Evolutionary conservation across 345 rosid species (phyloP).

Genomic region (Cardamine resedifolia): DNA sequence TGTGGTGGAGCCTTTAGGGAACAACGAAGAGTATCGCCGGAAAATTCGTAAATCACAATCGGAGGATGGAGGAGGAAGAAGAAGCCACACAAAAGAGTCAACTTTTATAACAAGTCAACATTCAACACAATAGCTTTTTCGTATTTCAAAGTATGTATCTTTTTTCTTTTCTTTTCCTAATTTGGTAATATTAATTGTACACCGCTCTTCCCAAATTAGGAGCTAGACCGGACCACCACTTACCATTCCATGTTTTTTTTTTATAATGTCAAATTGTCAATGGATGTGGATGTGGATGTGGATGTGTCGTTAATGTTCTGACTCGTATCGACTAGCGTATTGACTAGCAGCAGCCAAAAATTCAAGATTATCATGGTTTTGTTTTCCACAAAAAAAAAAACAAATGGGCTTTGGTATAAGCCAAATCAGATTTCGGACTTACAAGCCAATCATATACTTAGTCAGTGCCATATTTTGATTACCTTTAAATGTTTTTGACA

Average conservation of each 20-base stretch:
- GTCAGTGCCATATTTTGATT: not conserved
- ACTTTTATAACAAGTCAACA: conserved; percentile 6
- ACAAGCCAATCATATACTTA: not conserved
- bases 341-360: not conserved
- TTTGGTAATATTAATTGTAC: not conserved
- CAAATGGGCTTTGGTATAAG: not conserved
- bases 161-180: not conserved
- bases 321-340: not conserved
- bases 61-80: conserved; percentile 14
- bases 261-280: not conserved
- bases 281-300: not conserved
- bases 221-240: conserved; percentile 11
- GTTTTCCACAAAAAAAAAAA: not conserved
- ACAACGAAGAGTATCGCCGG: conserved; percentile 55
- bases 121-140: not conserved
- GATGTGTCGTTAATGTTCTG: not conserved
- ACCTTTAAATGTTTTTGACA: not conserved
- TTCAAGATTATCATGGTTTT: not conserved
- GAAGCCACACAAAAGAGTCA: conserved; percentile 14
- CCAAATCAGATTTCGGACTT: not conserved
- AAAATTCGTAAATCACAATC: not conserved
- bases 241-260: not conserved
- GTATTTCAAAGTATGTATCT: not conserved
- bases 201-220: conserved; percentile 4
- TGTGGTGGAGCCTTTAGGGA: conserved; percentile 60